Evolutionary conservation across 305 asterid species (phyloP).

Genomic region (Fraxinus floribunda): DNA sequence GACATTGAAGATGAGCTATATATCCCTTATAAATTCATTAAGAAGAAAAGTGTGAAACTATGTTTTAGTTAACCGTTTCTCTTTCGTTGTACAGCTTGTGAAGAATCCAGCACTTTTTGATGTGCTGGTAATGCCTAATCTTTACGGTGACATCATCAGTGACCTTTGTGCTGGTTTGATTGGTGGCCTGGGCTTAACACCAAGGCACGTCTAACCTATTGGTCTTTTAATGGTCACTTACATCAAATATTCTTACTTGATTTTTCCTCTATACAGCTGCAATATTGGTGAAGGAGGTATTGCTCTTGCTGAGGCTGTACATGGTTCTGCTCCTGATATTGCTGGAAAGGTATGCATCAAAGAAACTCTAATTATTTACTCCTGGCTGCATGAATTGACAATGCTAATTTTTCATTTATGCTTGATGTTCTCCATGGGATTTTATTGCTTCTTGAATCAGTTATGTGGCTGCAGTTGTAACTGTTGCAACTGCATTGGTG

Average conservation of each 20-base stretch:
- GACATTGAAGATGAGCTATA: not conserved
- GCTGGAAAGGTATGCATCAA: constrained; percentile 78
- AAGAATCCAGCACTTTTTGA: constrained; percentile 92
- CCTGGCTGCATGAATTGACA: constrained; percentile 13
- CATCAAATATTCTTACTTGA: constrained; percentile 8
- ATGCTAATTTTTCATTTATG: constrained; percentile 1
- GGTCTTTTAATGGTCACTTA: constrained; percentile 2
- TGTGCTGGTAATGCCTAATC: constrained; percentile 98
- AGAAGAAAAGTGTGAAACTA: not conserved
- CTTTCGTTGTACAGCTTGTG: constrained; percentile 68
- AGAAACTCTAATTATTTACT: not conserved
- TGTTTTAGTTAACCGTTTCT: not conserved
- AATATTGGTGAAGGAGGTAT: constrained; percentile 99
- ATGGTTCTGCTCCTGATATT: constrained; percentile 99
- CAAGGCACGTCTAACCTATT: constrained; percentile 53
- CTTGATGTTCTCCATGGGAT: not conserved
- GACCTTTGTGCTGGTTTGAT: constrained; percentile 99
- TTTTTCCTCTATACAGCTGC: constrained; percentile 44
- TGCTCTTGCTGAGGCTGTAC: constrained; percentile 99
- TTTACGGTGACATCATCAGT: constrained; percentile 95
- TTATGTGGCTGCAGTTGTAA: not conserved
- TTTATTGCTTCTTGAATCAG: constrained; percentile 7
- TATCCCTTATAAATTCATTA: not conserved
- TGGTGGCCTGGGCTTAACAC: constrained; percentile 97
- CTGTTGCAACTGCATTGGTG: not conserved